phyloP scores from a whole-genome alignment of 2,329 filamentous ascomycete species.

The Chaetomiaceae sp. region DNA sequence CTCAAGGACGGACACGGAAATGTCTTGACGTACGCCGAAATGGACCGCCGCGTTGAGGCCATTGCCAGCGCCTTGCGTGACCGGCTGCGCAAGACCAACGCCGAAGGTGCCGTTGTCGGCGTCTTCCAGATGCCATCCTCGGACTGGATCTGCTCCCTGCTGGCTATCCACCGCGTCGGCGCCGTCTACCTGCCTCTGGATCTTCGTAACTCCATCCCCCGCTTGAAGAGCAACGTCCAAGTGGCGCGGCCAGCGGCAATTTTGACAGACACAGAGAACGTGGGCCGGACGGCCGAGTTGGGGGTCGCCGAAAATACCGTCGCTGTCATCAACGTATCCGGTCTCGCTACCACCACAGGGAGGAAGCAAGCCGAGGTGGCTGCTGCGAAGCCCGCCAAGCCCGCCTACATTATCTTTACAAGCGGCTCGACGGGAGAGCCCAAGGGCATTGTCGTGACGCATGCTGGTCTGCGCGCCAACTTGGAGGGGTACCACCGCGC shows the following conservation, averaged over 20 bases:
- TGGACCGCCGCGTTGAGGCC: neutral
- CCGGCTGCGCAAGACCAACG: neutral
- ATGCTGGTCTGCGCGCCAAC: constrained; percentile 17
- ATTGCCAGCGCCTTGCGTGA: neutral
- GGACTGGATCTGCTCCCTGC: constrained; percentile 31
- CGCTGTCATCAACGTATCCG: neutral
- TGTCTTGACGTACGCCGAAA: neutral
- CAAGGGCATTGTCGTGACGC: constrained; percentile 55
- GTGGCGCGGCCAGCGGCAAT: constrained; percentile 31
- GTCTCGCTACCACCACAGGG: neutral
- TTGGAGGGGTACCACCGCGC: constrained; percentile 16
- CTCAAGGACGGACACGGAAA: constrained; percentile 9
- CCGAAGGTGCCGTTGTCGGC: neutral
- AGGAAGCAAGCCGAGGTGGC: neutral
- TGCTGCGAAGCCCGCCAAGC: neutral
- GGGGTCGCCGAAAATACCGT: neutral
- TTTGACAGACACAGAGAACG: constrained; percentile 20
- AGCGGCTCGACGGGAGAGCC: constrained; percentile 68
- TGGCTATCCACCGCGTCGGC: constrained; percentile 34
- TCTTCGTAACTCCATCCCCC: constrained; percentile 19
- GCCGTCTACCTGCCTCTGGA: constrained; percentile 35
- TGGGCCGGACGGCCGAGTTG: neutral
- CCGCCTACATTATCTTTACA: constrained; percentile 61
- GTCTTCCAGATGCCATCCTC: constrained; percentile 25
- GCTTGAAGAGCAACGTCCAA: constrained; percentile 29